phyloP scores from a whole-genome alignment of 805 yeast species.

The Clavispora vitiphila region DNA sequence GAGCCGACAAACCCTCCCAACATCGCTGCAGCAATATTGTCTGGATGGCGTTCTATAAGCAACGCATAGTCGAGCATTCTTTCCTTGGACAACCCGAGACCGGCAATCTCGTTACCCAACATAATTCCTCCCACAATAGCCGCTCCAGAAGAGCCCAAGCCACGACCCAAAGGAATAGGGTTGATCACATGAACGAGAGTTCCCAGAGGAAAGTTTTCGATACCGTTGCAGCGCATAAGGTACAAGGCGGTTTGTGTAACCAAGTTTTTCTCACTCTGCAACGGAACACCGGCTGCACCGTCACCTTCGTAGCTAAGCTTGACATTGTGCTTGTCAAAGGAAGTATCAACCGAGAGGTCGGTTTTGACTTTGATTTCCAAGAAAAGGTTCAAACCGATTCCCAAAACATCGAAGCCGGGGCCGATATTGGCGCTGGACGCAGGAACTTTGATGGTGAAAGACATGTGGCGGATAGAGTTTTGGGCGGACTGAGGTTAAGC shows the following conservation, averaged over 20 bases:
- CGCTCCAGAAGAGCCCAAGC: constrained; percentile 95
- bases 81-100: constrained; percentile 64
- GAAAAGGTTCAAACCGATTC: constrained; percentile 77
- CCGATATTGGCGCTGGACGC: constrained; percentile 98
- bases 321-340: constrained; percentile 64
- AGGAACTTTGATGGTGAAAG: constrained; percentile 71
- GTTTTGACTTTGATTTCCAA: constrained; percentile 65
- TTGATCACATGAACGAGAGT: constrained; percentile 76
- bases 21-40: constrained; percentile 97
- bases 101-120: constrained; percentile 81
- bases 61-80: constrained; percentile 91
- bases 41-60: constrained; percentile 98
- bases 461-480: constrained; percentile 35
- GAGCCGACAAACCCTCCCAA: constrained; percentile 99
- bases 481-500: not conserved
- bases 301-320: constrained; percentile 68
- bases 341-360: constrained; percentile 47
- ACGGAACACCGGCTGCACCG: constrained; percentile 78
- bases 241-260: constrained; percentile 92
- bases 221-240: constrained; percentile 77
- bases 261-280: constrained; percentile 70
- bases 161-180: constrained; percentile 95
- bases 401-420: constrained; percentile 96
- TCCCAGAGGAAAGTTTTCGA: constrained; percentile 75
- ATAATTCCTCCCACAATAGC: constrained; percentile 97